These are phyloP conservation scores for Agrocybe praecox DNA, from an alignment of 768 basidiomycete species.

Conservation along the genomic window DNA sequence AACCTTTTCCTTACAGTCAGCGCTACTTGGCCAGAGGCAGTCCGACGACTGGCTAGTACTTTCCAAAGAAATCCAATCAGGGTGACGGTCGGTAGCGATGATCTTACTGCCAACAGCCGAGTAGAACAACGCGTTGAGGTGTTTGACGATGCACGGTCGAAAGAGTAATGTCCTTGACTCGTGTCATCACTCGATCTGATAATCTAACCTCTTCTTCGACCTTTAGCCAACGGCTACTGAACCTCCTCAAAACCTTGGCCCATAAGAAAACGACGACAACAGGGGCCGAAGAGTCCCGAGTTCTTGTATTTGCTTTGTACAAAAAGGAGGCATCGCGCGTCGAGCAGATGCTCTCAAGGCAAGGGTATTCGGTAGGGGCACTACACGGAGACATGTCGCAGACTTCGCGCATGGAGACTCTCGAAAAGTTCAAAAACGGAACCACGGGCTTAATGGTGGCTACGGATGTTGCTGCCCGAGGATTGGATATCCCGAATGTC, in stretches of 20 bases:
- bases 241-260: constrained; percentile 52
- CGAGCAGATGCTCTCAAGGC: constrained; percentile 71
- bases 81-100: constrained; percentile 94
- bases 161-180: constrained; percentile 68
- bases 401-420: constrained; percentile 76
- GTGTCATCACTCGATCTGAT: background rate
- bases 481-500: constrained; percentile 96
- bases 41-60: constrained; percentile 83
- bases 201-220: background rate
- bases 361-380: constrained; percentile 78
- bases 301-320: constrained; percentile 94
- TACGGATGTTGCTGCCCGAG: constrained; percentile 96
- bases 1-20: constrained; percentile 62
- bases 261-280: constrained; percentile 64
- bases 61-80: constrained; percentile 86
- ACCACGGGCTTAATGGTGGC: constrained; percentile 85
- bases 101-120: constrained; percentile 90
- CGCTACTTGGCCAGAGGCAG: constrained; percentile 97
- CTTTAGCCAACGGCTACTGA: constrained; percentile 59
- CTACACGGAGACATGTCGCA: constrained; percentile 94
- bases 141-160: constrained; percentile 80
- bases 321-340: constrained; percentile 97
- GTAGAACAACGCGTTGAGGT: constrained; percentile 95
- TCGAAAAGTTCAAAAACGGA: constrained; percentile 87
- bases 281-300: constrained; percentile 59